Evolutionary conservation across 306 rosid species (phyloP).

Genomic region (Vachellia collinsii): DNA sequence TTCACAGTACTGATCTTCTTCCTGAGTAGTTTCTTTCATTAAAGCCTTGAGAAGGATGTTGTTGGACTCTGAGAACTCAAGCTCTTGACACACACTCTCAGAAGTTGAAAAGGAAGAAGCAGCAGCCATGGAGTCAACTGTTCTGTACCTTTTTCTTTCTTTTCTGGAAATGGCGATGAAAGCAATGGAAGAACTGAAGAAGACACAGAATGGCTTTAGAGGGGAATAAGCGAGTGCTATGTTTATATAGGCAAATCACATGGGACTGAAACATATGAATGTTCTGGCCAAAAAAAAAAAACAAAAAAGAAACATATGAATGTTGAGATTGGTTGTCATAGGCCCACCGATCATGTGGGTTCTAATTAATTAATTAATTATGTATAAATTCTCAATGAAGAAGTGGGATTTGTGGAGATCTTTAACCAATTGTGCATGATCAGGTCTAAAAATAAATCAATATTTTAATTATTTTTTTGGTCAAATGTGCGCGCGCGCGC

Average conservation of each 20-base stretch:
- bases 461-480: background rate
- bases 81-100: slow-evolving; percentile 33
- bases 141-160: background rate
- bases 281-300: no score
- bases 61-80: slow-evolving; percentile 41
- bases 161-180: background rate
- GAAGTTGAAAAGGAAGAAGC: background rate
- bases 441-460: background rate
- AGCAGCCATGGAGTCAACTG: slow-evolving; percentile 22
- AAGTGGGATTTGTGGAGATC: background rate
- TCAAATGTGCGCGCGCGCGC: no score
- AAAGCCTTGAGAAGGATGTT: slow-evolving; percentile 47
- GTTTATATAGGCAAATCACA: slow-evolving; percentile 33
- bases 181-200: background rate
- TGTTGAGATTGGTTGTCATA: slow-evolving; percentile 12
- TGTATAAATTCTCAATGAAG: background rate
- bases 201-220: slow-evolving; percentile 26
- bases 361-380: background rate
- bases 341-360: background rate
- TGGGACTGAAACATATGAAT: background rate
- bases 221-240: background rate
- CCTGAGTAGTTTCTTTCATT: slow-evolving; percentile 49
- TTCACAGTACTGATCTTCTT: slow-evolving; percentile 33
- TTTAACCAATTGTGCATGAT: background rate
- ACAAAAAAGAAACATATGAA: no score